Conservation (phyloP, 306 rosid species). For the Myrica gale region DNA sequence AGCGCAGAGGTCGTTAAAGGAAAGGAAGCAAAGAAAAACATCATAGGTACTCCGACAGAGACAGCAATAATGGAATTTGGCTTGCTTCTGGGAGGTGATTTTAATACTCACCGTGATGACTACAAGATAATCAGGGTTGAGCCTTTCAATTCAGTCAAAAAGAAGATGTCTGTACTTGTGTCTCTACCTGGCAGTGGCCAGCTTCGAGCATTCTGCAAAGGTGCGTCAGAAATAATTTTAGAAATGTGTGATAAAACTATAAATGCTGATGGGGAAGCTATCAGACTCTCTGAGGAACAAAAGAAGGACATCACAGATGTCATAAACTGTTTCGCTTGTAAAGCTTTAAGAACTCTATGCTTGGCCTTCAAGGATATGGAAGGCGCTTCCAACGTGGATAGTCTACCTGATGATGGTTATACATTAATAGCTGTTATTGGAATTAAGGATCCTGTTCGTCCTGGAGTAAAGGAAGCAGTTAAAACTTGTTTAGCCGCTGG, state of each 20-base stretch:
- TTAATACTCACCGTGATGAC: slow-evolving; percentile 35
- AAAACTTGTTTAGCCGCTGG: slow-evolving; percentile 77
- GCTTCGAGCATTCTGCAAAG: slow-evolving; percentile 69
- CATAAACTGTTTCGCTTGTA: slow-evolving; percentile 62
- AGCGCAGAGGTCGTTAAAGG: slow-evolving; percentile 62
- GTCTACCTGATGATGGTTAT: slow-evolving; percentile 57
- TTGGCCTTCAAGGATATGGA: slow-evolving; percentile 59
- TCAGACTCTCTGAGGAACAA: slow-evolving; percentile 46
- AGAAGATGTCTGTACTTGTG: slow-evolving; percentile 76
- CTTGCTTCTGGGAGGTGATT: slow-evolving; percentile 58
- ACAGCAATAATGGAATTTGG: slow-evolving; percentile 72
- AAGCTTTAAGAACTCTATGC: slow-evolving; percentile 82
- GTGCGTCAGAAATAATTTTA: slow-evolving; percentile 78
- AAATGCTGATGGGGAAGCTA: slow-evolving; percentile 51
- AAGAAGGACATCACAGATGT: slow-evolving; percentile 43
- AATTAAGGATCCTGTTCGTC: slow-evolving; percentile 89
- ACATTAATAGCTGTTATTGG: slow-evolving; percentile 69
- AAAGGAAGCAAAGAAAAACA: slow-evolving; percentile 48
- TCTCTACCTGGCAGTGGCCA: slow-evolving; percentile 45
- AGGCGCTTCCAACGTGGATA: slow-evolving; percentile 25
- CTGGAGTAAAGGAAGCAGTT: slow-evolving; percentile 81
- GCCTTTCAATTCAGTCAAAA: slow-evolving; percentile 72
- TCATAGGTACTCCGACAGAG: slow-evolving; percentile 83
- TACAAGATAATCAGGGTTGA: slow-evolving; percentile 60
- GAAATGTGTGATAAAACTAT: slow-evolving; percentile 64